Base-by-base conservation (phyloP, 371 early-diverging fungal species). In the Mortierella sp. region DNA sequence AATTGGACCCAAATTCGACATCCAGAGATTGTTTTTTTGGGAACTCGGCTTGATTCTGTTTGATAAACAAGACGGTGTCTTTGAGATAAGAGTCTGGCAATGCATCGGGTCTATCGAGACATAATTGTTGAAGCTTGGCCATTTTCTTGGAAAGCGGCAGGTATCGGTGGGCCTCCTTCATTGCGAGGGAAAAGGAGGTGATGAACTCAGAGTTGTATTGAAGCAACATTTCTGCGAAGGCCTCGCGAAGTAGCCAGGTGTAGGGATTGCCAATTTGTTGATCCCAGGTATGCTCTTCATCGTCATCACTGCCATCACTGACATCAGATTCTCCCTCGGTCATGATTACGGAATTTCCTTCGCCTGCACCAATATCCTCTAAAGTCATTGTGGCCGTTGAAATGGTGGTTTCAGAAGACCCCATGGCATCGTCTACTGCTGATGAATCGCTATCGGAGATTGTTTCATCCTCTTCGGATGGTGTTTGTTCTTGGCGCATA, bases 181-280 rank as follows among this genome's bases (percentile, higher is more conserved):
- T 51, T 10, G 53, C 13, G n/a, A 71, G 19, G 7, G 35, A 19
- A 15, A 60, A 32, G 8, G 26, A 28, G 42, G 72, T 65, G 5
- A 71, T 51, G 3, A 6, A 53, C 1, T 71, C 66, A n/a, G 22
- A 23, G 28, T 71, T 64, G 60, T 71, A 60, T 9, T 28, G 29
- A 17, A 65, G 35, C 26, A 58, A 31, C n/a, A 71, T 3, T 6
- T 28, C 28, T 4, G 31, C 49, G 15, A 70, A 7, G 1, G 54
- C 28, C 9, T 54, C 34, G 5, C n/a, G 34, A 6, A 65, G 28
- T 17, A 0, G 53, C 3, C 15, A 13, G 53, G 28, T 23, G 29
- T 28, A 53, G 28, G 29, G 26, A 17, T 3, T 1, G 13, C 28
- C 28, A 26, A 8, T 7, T 53, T 53, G 53, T 9, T 61, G 49